Conservation (phyloP, 2,329 filamentous ascomycete genomes). For the Elsinoe arachidis region DNA sequence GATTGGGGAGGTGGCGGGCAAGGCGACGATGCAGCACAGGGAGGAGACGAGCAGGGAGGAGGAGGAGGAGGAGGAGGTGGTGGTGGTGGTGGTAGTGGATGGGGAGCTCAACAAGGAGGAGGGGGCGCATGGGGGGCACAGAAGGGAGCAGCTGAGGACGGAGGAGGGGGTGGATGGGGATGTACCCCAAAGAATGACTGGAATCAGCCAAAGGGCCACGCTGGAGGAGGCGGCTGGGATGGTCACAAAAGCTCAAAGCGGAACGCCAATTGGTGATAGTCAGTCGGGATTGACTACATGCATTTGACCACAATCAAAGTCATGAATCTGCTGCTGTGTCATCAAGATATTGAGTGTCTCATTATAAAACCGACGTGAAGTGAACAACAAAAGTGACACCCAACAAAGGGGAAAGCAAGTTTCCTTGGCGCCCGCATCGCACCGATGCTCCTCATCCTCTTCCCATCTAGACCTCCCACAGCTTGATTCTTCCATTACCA, state of each 20-base stretch:
- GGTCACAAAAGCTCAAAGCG: background rate
- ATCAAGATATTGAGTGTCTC: background rate
- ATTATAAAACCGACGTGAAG: conserved; percentile 1
- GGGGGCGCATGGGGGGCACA: background rate
- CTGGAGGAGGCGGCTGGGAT: background rate
- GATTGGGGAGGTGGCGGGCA: background rate
- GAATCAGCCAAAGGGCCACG: background rate
- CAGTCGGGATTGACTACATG: too few species aligned
- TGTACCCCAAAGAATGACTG: background rate
- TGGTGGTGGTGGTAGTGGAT: too few species aligned
- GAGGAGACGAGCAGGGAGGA: too few species aligned
- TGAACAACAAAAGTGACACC: background rate
- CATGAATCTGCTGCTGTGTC: background rate
- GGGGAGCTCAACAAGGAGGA: background rate
- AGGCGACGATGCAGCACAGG: too few species aligned
- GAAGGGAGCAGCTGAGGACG: background rate
- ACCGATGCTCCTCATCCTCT: conserved; percentile 9
- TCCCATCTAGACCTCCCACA: conserved; percentile 3
- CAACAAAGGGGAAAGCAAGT: background rate
- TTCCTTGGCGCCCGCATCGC: conserved; percentile 9
- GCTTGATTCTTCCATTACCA: conserved; percentile 1
- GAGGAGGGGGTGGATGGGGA: background rate
- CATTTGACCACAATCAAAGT: too few species aligned
- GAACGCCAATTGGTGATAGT: too few species aligned
- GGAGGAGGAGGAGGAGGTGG: too few species aligned